Evolutionary conservation across 805 yeast species (phyloP).

Genomic region (Pichia scutulata): DNA sequence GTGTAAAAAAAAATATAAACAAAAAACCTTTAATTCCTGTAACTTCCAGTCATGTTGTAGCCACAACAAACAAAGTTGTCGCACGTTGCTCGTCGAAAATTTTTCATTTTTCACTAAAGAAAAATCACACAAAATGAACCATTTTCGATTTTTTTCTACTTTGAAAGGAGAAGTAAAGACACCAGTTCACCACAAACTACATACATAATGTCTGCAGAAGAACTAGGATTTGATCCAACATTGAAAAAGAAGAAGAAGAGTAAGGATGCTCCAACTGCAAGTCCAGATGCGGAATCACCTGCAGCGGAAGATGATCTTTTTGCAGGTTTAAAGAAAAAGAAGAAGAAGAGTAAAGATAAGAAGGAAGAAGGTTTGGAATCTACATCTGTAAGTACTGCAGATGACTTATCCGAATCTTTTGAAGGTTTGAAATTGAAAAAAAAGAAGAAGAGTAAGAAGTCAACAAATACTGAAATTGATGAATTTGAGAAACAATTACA

Average conservation of each 20-base stretch:
- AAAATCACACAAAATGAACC: neutral
- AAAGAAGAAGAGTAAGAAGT: conserved; percentile 74
- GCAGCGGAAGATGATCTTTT: conserved; percentile 52
- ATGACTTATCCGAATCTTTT: conserved; percentile 48
- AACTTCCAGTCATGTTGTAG: neutral
- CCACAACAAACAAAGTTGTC: neutral
- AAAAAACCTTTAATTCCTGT: too few species aligned
- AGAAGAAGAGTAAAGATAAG: conserved; percentile 58
- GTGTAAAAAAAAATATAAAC: neutral
- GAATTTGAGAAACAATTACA: conserved; percentile 88
- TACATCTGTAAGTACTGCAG: conserved; percentile 31
- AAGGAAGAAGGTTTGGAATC: conserved; percentile 15
- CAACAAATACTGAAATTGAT: conserved; percentile 48
- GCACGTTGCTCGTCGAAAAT: neutral
- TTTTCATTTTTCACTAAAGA: neutral
- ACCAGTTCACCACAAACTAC: neutral
- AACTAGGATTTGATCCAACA: conserved; percentile 65
- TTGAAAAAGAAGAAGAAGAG: conserved; percentile 64
- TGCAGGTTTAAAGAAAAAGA: conserved; percentile 77
- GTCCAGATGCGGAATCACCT: conserved; percentile 31
- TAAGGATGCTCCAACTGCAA: conserved; percentile 30
- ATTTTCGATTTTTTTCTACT: too few species aligned
- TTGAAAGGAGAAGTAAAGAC: neutral
- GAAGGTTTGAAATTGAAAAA: conserved; percentile 63
- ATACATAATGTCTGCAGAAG: conserved; percentile 25